phyloP scores from a whole-genome alignment of 1,284 basidiomycete genomes.

The Farysia itapuensis region DNA sequence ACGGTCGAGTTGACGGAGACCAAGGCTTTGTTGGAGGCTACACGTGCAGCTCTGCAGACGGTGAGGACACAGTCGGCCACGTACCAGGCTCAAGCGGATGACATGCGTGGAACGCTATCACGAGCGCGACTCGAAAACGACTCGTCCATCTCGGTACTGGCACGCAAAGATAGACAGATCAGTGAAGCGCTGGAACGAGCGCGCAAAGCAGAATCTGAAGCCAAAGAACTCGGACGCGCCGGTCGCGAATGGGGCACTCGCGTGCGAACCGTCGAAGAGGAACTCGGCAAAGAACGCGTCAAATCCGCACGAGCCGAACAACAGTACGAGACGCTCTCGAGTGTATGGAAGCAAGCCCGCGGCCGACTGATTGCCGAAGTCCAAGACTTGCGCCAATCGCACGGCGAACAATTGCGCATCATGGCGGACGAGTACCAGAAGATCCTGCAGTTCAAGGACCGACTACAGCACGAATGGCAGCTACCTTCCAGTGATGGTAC shows the following conservation, averaged over 20 bases:
- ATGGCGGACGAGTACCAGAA: constrained; percentile 12
- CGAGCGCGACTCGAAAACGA: constrained; percentile 79
- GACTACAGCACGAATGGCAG: constrained; percentile 4
- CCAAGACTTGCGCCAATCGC: constrained; percentile 6
- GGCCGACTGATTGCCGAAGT: constrained; percentile 37
- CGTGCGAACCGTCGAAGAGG: constrained; percentile 44
- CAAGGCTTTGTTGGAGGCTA: constrained; percentile 69
- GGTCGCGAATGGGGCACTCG: constrained; percentile 49
- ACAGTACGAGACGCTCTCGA: constrained; percentile 29
- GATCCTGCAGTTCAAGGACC: constrained; percentile 13
- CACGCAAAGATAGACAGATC: constrained; percentile 77
- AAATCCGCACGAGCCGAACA: constrained; percentile 32
- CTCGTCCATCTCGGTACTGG: constrained; percentile 77
- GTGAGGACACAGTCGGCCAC: constrained; percentile 74
- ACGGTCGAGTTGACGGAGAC: constrained; percentile 33
- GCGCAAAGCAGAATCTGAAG: constrained; percentile 51
- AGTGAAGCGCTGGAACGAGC: constrained; percentile 66
- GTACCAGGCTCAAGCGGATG: constrained; percentile 77
- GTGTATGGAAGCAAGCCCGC: constrained; percentile 40
- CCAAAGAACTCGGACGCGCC: constrained; percentile 51
- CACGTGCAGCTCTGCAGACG: constrained; percentile 73
- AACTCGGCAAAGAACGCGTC: constrained; percentile 43
- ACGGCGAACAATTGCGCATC: constrained; percentile 3
- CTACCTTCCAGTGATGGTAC: neutral
- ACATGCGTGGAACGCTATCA: constrained; percentile 79